A percentile compares a stretch with the other conserved stretches of the same genome.
These are phyloP conservation scores for Diaporthe longicolla DNA, from an alignment of 2,329 filamentous ascomycete species.

Conservation along the genomic window DNA sequence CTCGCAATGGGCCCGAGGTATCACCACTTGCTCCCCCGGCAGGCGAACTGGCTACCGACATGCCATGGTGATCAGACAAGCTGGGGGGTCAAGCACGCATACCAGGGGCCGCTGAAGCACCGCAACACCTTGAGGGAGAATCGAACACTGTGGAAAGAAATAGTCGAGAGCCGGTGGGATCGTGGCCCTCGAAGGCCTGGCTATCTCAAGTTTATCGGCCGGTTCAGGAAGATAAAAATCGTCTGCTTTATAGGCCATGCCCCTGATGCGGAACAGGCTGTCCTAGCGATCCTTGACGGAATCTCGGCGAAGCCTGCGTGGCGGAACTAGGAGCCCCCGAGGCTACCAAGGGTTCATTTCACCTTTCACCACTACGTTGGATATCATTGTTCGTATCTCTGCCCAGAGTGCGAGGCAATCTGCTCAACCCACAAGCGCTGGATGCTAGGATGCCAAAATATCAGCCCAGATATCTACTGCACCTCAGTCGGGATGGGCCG, in stretches of 20 bases:
- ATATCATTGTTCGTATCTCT: conserved; percentile 18
- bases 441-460: not conserved
- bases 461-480: not conserved
- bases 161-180: conserved; percentile 1
- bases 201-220: conserved; percentile 24
- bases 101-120: not conserved
- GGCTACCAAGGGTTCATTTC: not conserved
- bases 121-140: conserved; percentile 1
- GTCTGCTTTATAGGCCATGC: conserved; percentile 12
- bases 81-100: not conserved
- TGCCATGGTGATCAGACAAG: not conserved
- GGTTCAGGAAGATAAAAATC: conserved; percentile 12
- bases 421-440: not conserved
- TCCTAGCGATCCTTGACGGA: not conserved
- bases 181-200: not conserved
- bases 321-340: conserved; percentile 5
- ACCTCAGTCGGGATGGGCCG: not conserved
- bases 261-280: not conserved
- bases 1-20: conserved; percentile 2
- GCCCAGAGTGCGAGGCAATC: not conserved
- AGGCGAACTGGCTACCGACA: not conserved
- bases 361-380: conserved; percentile 18
- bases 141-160: not conserved
- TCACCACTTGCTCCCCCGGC: conserved; percentile 12
- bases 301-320: conserved; percentile 8